phyloP scores from a whole-genome alignment of 1,284 basidiomycete species.

The Rhodotorula sp. region DNA sequence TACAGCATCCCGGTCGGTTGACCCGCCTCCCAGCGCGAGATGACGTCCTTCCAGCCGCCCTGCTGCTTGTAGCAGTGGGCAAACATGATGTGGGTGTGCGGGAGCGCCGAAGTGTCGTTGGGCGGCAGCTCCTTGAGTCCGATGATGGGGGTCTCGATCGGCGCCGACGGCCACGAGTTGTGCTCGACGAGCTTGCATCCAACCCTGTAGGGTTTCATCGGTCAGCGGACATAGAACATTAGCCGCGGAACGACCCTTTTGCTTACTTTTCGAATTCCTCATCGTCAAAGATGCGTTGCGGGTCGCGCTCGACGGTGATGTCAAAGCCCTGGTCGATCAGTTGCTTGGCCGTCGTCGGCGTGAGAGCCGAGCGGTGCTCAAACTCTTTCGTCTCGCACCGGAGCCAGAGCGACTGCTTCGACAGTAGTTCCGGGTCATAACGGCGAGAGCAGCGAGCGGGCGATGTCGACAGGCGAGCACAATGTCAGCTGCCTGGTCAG shows the following conservation, averaged over 20 bases:
- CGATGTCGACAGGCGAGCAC: not conserved
- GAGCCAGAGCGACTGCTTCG: slow-evolving; percentile 51
- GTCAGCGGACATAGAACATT: not conserved
- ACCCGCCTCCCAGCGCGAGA: slow-evolving; percentile 83
- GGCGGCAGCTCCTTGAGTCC: slow-evolving; percentile 91
- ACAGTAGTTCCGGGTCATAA: not conserved
- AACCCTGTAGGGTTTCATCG: slow-evolving; percentile 56
- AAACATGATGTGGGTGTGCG: slow-evolving; percentile 97
- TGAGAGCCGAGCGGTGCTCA: slow-evolving; percentile 89
- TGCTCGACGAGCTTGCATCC: slow-evolving; percentile 86
- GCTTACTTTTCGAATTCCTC: slow-evolving; percentile 85
- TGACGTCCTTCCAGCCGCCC: slow-evolving; percentile 85
- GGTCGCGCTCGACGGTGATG: slow-evolving; percentile 88
- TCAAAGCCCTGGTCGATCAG: slow-evolving; percentile 90
- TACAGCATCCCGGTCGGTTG: slow-evolving; percentile 73
- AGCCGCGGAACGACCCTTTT: no score
- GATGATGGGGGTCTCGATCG: slow-evolving; percentile 75
- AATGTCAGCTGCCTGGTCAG: not conserved
- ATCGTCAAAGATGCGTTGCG: slow-evolving; percentile 93
- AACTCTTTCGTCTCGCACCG: slow-evolving; percentile 93
- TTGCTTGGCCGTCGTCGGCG: slow-evolving; percentile 84
- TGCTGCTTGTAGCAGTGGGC: slow-evolving; percentile 99
- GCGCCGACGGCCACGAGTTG: slow-evolving; percentile 84
- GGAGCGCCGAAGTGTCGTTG: slow-evolving; percentile 71
- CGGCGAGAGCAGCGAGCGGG: not conserved